Percentiles rank a stretch among this genome's conserved stretches.
These are phyloP conservation scores for Zymoseptoria passerinii DNA, from an alignment of 2,329 filamentous ascomycete species.

Conservation along the genomic window DNA sequence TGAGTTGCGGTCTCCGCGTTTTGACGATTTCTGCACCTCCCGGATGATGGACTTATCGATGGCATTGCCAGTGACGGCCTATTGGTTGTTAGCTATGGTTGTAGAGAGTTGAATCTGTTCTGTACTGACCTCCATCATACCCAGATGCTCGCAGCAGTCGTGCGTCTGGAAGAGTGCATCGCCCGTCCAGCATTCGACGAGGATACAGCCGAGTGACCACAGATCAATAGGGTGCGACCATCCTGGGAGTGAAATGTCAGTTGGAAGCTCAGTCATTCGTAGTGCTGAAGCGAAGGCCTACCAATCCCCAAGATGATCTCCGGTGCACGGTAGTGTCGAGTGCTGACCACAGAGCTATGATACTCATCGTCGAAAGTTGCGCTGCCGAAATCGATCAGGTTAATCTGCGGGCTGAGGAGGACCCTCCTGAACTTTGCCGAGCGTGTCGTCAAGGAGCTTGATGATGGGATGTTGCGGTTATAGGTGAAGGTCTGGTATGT, in stretches of 20 bases:
- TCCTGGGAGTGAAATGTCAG: constrained; percentile 24
- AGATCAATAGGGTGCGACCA: constrained; percentile 63
- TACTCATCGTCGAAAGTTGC: constrained; percentile 63
- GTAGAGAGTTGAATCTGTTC: neutral
- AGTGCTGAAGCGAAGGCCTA: constrained; percentile 7
- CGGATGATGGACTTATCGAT: constrained; percentile 29
- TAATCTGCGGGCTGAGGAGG: constrained; percentile 56
- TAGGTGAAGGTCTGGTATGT: constrained; percentile 62
- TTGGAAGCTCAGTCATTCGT: neutral
- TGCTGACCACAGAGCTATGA: constrained; percentile 59
- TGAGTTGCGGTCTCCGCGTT: constrained; percentile 24
- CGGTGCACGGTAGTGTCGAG: constrained; percentile 57
- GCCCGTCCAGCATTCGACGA: constrained; percentile 61
- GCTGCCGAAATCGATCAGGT: constrained; percentile 60
- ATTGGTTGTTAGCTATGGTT: neutral
- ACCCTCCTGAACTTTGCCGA: constrained; percentile 55
- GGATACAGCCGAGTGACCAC: constrained; percentile 61
- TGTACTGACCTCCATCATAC: constrained; percentile 54
- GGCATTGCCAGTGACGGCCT: constrained; percentile 25
- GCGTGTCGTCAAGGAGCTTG: constrained; percentile 49
- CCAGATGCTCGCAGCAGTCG: constrained; percentile 59
- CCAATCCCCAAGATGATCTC: constrained; percentile 59
- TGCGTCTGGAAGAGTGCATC: constrained; percentile 62
- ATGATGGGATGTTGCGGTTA: constrained; percentile 58
- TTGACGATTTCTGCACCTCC: constrained; percentile 23